phyloP scores from a whole-genome alignment of 177 flowering plant species.

The Telopea speciosissima region DNA sequence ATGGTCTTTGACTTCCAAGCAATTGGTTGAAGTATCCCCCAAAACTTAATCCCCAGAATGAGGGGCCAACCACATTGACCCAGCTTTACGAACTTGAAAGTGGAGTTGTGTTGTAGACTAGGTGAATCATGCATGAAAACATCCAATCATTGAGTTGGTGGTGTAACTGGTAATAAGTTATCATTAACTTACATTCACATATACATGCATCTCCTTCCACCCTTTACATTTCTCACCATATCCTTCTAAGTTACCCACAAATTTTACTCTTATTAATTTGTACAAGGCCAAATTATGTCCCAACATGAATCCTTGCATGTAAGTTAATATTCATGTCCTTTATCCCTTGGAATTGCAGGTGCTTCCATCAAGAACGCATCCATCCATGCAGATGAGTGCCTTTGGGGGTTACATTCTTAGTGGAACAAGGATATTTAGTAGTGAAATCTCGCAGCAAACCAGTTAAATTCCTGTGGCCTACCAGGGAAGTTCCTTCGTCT shows the following conservation, averaged over 20 bases:
- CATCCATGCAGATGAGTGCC: conserved; percentile 93
- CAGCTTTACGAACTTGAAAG: neutral
- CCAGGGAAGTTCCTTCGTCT: neutral
- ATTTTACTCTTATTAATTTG: neutral
- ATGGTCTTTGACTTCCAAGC: too few relatives aligned
- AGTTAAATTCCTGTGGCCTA: neutral
- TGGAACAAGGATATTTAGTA: conserved; percentile 48
- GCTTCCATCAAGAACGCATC: conserved; percentile 91
- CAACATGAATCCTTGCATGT: neutral
- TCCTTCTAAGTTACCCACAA: neutral
- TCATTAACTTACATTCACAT: neutral
- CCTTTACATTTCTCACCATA: neutral
- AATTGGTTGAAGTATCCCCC: too few relatives aligned
- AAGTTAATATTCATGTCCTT: neutral
- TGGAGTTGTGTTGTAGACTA: neutral
- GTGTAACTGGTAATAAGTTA: too few relatives aligned
- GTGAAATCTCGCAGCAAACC: conserved; percentile 6
- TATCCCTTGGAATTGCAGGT: conserved; percentile 46
- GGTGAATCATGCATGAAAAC: neutral
- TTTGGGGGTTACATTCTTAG: conserved; percentile 85
- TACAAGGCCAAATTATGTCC: neutral
- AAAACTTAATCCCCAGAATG: neutral
- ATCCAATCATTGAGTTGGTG: neutral
- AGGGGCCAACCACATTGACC: neutral
- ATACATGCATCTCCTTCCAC: neutral